These are phyloP conservation scores for Phytophthora fragariaefolia DNA, from an alignment of 352 stramenopile species.

Conservation along the genomic window DNA sequence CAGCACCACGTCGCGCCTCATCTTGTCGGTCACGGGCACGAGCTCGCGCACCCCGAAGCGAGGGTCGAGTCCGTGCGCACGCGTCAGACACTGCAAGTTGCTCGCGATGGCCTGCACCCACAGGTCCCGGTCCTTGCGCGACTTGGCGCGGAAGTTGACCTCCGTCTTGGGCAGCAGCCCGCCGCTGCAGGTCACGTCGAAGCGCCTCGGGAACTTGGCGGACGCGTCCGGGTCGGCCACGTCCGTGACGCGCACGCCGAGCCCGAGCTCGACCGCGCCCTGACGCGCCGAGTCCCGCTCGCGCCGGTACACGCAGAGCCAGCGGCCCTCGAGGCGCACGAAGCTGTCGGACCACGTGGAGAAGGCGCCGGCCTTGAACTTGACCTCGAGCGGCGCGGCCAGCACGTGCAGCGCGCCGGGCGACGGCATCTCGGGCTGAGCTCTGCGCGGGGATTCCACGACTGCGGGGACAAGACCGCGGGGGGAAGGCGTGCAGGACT, in stretches of 20 bases:
- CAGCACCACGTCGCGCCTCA: constrained; percentile 61
- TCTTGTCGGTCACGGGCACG: constrained; percentile 55
- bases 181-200: constrained; percentile 78
- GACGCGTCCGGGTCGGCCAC: constrained; percentile 55
- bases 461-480: constrained; percentile 8
- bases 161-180: constrained; percentile 73
- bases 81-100: constrained; percentile 70
- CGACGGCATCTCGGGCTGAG: constrained; percentile 25
- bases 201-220: constrained; percentile 78
- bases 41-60: constrained; percentile 63
- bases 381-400: constrained; percentile 66
- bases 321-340: constrained; percentile 69
- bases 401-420: constrained; percentile 55
- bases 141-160: constrained; percentile 79
- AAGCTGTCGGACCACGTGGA: constrained; percentile 73
- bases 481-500: not conserved
- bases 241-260: constrained; percentile 72
- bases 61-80: constrained; percentile 46
- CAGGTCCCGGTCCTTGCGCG: constrained; percentile 76
- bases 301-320: constrained; percentile 76
- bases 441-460: constrained; percentile 15
- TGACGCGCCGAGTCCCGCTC: constrained; percentile 62
- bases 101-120: constrained; percentile 73
- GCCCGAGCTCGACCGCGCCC: constrained; percentile 74
- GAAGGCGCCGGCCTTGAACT: constrained; percentile 73